Evolutionary conservation across 2,329 filamentous ascomycete species (phyloP).

Genomic region (Aspergillus sp.): DNA sequence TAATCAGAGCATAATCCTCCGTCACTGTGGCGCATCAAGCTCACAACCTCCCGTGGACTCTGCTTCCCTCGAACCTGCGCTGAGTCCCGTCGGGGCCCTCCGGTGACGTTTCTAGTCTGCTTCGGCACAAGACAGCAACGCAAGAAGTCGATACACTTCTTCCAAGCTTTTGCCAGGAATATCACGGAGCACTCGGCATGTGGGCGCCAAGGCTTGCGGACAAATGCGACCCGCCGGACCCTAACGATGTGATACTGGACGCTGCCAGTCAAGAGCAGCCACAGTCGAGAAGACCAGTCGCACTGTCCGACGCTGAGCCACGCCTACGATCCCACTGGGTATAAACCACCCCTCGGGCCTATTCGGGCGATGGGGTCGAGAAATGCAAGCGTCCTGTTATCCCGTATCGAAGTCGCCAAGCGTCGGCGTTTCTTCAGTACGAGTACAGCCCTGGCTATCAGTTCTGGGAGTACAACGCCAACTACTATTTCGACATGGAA

Average conservation of each 20-base stretch:
- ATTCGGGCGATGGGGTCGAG: no score
- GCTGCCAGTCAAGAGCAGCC: background rate
- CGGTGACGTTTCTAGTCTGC: background rate
- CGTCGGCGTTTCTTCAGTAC: no score
- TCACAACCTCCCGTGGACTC: slow-evolving; percentile 12
- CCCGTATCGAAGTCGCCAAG: no score
- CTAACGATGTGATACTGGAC: slow-evolving; percentile 8
- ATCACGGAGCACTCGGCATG: slow-evolving; percentile 8
- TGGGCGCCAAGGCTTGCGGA: slow-evolving; percentile 13
- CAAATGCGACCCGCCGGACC: background rate
- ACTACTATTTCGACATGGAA: no score
- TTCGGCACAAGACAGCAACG: background rate
- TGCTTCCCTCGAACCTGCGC: slow-evolving; percentile 7
- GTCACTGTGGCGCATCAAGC: slow-evolving; percentile 16
- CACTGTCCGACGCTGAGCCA: slow-evolving; percentile 10
- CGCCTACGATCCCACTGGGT: no score
- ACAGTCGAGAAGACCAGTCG: slow-evolving; percentile 5
- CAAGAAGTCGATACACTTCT: slow-evolving; percentile 10
- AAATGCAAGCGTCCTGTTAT: no score
- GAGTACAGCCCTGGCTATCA: no score
- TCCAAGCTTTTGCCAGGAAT: slow-evolving; percentile 9
- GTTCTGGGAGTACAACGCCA: no score
- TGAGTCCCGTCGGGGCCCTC: background rate
- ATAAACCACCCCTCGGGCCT: no score
- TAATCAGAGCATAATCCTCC: no score